Evolutionary conservation across 495 filamentous ascomycete species (phyloP).

Genomic region (Xylaria palmicola): DNA sequence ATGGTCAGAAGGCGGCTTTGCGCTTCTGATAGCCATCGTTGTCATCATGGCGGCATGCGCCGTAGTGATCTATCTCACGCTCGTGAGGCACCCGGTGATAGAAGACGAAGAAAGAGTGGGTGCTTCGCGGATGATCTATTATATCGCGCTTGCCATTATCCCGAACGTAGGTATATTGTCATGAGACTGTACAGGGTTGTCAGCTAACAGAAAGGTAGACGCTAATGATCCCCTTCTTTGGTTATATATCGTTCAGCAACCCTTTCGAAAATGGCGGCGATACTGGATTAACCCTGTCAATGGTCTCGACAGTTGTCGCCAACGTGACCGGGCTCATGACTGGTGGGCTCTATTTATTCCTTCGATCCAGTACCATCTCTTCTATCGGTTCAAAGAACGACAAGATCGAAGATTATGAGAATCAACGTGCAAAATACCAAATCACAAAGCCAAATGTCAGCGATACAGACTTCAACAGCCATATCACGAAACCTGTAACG

Average conservation of each 20-base stretch:
- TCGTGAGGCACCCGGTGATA: conserved; percentile 40
- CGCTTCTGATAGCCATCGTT: conserved; percentile 34
- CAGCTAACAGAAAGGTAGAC: conserved; percentile 28
- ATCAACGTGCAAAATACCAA: conserved; percentile 34
- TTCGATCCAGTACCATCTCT: conserved; percentile 44
- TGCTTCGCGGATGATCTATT: conserved; percentile 51
- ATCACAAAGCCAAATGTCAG: conserved; percentile 21
- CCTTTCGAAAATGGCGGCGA: conserved; percentile 21
- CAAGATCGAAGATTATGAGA: conserved; percentile 43
- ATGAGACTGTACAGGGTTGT: background rate
- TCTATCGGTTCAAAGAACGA: conserved; percentile 44
- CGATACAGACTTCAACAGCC: conserved; percentile 30
- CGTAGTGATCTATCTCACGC: conserved; percentile 36
- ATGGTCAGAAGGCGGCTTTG: conserved; percentile 42
- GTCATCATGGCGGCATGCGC: conserved; percentile 31
- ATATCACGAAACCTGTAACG: conserved; percentile 33
- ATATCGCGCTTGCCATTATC: conserved; percentile 38
- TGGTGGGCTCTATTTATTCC: conserved; percentile 48
- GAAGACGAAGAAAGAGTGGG: conserved; percentile 40
- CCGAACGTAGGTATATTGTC: conserved; percentile 36
- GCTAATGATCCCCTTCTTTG: conserved; percentile 48
- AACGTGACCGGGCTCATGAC: conserved; percentile 49
- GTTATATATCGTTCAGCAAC: conserved; percentile 32
- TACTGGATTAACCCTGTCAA: conserved; percentile 35
- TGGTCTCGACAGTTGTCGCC: conserved; percentile 49